Base-by-base conservation (phyloP, 2,329 filamentous ascomycete genomes). In the Stylonectria norvegica region DNA sequence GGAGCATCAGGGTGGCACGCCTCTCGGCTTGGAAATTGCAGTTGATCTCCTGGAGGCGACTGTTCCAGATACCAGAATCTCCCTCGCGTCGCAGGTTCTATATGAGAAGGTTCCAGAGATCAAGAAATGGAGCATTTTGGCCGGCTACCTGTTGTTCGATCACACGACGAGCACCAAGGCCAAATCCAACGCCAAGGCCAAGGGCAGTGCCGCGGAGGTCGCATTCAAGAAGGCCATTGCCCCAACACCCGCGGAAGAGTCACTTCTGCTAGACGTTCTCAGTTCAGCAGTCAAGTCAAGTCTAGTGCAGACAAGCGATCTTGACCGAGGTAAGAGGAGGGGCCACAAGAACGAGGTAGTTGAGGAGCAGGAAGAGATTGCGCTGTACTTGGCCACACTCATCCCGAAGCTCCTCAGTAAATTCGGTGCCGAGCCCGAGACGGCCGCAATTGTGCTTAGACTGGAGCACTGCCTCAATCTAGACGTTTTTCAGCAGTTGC, bases 401-500 rank as follows among this genome's bases (percentile, higher is more conserved):
- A 91, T 97, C 38, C 93, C 93, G 1, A 83, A 81, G 48, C 77
- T 98, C 2, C 71, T 98, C 36, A 95, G 85, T 65, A 97, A 96
- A 60, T 98, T 89, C 55, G 91, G 93, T 5, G 87, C 90, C n/a
- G 78, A 86, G 19, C 86, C 93, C 12, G 83, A 86, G 56, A 90
- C 91, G 17, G 89, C 90, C 2, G 86, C 89, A 8, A 81, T 86
- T 17, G 89, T 96, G 32, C 74, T 98, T 17, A 81, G 89, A 20
- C 71, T 98, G 30, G 88, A 94, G 60, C 88, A 91, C 58, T 80
- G 87, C 27, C 79, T 98, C 16, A 87, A 95, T 51, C 75, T 96
- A 1, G 86, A 91, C 28, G 79, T 90, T 16, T 94, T 97, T 59
- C 85, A 90, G 59, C 87, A 95, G 57, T 71, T 97, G 25, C 84